A percentile compares a stretch with the other conserved stretches of the same genome.
Evolutionary conservation across 2,329 filamentous ascomycete species (phyloP).

Genomic region (Fusarium euwallaceae): DNA sequence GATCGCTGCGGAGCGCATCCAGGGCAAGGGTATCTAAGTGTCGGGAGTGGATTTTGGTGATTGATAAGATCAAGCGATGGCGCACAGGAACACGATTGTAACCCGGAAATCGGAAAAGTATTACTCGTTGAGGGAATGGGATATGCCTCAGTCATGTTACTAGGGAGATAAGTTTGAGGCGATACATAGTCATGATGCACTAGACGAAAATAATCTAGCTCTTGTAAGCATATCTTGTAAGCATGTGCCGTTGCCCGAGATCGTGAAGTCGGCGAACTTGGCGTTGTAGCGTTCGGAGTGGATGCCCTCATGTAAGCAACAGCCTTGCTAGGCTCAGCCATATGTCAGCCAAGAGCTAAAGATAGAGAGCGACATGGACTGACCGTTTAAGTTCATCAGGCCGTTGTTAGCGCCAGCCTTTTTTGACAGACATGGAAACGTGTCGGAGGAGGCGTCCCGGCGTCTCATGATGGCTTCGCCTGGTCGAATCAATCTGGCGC

Average conservation of each 20-base stretch:
- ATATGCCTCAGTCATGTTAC: neutral
- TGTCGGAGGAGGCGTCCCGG: neutral
- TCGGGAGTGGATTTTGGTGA: neutral
- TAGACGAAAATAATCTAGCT: neutral
- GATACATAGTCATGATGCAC: neutral
- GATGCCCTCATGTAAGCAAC: neutral
- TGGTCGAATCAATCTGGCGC: neutral
- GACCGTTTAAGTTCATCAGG: neutral
- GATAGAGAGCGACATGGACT: neutral
- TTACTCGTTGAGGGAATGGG: neutral
- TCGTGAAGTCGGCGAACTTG: neutral
- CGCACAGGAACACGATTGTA: conserved; percentile 8
- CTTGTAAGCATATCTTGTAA: neutral
- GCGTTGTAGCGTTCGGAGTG: neutral
- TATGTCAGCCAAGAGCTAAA: neutral
- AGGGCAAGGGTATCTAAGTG: conserved; percentile 47
- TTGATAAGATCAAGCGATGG: neutral
- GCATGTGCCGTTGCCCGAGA: neutral
- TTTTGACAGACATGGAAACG: neutral
- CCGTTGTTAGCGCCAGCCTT: neutral
- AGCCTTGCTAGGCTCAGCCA: neutral
- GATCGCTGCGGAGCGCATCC: conserved; percentile 51
- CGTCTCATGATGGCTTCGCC: neutral
- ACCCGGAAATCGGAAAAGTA: neutral
- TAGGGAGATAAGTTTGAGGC: neutral